phyloP scores from a whole-genome alignment of 1,284 basidiomycete species.

The Bondarzewia mesenterica region DNA sequence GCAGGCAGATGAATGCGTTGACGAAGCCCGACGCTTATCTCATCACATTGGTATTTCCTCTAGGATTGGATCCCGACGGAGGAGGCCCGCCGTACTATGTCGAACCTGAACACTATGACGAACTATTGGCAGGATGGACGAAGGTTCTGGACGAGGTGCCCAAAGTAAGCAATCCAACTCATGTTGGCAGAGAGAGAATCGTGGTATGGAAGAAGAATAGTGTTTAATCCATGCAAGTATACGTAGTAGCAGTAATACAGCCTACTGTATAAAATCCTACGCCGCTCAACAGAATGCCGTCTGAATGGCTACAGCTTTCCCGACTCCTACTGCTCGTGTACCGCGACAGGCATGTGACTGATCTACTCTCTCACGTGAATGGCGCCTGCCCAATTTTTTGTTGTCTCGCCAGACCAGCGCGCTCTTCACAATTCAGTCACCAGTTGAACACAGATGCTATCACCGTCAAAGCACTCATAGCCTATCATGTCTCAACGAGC shows the following conservation, averaged over 20 bases:
- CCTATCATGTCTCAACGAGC: constrained; percentile 6
- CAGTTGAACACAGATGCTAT: neutral
- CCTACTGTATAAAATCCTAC: no score
- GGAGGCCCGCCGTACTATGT: constrained; percentile 59
- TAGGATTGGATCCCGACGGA: constrained; percentile 37
- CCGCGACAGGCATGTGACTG: no score
- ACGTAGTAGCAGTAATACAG: no score
- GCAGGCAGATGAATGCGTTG: constrained; percentile 43
- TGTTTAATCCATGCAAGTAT: neutral
- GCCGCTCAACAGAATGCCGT: no score
- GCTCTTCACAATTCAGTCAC: no score
- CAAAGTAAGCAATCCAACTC: constrained; percentile 26
- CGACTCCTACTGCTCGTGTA: no score
- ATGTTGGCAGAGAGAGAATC: constrained; percentile 39
- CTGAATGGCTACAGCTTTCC: no score
- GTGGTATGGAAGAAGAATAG: constrained; percentile 39
- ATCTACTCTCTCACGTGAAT: no score
- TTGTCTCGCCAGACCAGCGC: no score
- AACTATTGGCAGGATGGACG: constrained; percentile 44
- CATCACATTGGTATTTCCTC: constrained; percentile 48
- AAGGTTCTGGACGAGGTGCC: constrained; percentile 48
- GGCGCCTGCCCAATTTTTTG: no score
- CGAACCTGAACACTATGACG: constrained; percentile 47
- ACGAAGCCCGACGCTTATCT: constrained; percentile 33
- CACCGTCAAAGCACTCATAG: neutral